Conservation (phyloP, 1,284 basidiomycete species). For the Leucoagaricus sp. region DNA sequence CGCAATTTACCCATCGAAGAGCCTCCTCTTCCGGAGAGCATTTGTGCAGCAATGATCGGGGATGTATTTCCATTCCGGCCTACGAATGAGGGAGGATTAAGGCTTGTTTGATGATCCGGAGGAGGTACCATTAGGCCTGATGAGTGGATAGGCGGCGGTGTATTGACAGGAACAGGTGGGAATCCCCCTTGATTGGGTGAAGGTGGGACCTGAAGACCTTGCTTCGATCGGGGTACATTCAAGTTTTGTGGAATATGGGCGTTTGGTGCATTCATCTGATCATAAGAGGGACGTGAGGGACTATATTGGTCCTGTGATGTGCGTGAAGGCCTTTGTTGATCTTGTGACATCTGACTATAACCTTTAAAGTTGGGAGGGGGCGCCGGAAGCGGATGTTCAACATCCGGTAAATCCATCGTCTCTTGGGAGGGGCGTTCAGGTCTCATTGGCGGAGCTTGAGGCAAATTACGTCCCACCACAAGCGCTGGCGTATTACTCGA, state of each 20-base stretch:
- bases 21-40: constrained; percentile 32
- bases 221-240: constrained; percentile 19
- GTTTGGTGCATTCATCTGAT: constrained; percentile 15
- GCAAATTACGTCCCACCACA: constrained; percentile 25
- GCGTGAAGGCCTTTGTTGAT: constrained; percentile 3
- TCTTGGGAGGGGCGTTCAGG: constrained; percentile 42
- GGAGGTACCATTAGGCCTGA: constrained; percentile 15
- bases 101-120: constrained; percentile 14
- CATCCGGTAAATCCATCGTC: constrained; percentile 37
- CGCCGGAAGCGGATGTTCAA: constrained; percentile 27
- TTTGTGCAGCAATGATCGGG: constrained; percentile 37
- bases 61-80: constrained; percentile 24
- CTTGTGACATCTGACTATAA: constrained; percentile 13
- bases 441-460: constrained; percentile 28
- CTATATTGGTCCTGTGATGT: constrained; percentile 17
- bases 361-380: constrained; percentile 26
- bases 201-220: constrained; percentile 12
- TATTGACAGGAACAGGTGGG: background rate
- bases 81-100: constrained; percentile 24
- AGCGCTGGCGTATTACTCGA: constrained; percentile 23
- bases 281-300: constrained; percentile 18
- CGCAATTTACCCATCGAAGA: constrained; percentile 46
- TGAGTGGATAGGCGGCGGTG: constrained; percentile 12
- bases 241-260: constrained; percentile 5
- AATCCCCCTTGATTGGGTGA: background rate